phyloP scores from a whole-genome alignment of 1,284 basidiomycete species.

The Sphagnurus paluster region DNA sequence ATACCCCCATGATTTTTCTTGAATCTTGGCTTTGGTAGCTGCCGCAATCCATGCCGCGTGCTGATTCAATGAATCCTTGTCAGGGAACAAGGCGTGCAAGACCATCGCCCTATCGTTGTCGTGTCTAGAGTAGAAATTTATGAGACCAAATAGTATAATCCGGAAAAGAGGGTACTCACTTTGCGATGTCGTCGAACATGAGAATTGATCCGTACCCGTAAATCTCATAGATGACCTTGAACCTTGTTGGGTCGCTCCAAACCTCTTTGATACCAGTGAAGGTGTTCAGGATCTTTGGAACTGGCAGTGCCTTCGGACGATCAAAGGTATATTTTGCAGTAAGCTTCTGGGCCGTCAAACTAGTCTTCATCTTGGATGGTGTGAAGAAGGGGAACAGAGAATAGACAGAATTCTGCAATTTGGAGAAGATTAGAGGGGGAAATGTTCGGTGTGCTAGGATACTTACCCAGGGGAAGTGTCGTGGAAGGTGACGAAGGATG shows the following conservation, averaged over 20 bases:
- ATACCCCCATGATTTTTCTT: conserved; percentile 31
- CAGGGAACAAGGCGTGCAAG: conserved; percentile 36
- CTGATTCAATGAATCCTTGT: conserved; percentile 29
- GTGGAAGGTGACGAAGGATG: conserved; percentile 47
- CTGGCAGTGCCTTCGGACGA: conserved; percentile 29
- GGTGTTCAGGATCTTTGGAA: conserved; percentile 42
- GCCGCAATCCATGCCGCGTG: conserved; percentile 32
- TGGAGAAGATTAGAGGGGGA: not conserved
- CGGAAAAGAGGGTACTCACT: conserved; percentile 21
- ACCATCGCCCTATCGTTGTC: conserved; percentile 25
- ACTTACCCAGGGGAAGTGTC: conserved; percentile 43
- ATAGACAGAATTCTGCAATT: conserved; percentile 38
- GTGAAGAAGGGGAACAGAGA: conserved; percentile 58
- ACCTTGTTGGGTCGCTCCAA: conserved; percentile 39
- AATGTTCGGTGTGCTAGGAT: not conserved
- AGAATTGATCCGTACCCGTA: conserved; percentile 31
- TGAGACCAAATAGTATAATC: not conserved
- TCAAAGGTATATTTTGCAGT: conserved; percentile 44
- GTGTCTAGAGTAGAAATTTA: conserved; percentile 17
- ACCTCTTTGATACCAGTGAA: conserved; percentile 42
- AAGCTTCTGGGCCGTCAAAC: conserved; percentile 39
- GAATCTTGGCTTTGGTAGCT: conserved; percentile 26
- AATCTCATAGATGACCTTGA: conserved; percentile 38
- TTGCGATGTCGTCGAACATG: conserved; percentile 25
- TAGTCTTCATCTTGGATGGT: conserved; percentile 43